A percentile compares a stretch with the other conserved stretches of the same genome.
Conservation (phyloP, 1,284 basidiomycete species). For the Puccinia coronata region DNA sequence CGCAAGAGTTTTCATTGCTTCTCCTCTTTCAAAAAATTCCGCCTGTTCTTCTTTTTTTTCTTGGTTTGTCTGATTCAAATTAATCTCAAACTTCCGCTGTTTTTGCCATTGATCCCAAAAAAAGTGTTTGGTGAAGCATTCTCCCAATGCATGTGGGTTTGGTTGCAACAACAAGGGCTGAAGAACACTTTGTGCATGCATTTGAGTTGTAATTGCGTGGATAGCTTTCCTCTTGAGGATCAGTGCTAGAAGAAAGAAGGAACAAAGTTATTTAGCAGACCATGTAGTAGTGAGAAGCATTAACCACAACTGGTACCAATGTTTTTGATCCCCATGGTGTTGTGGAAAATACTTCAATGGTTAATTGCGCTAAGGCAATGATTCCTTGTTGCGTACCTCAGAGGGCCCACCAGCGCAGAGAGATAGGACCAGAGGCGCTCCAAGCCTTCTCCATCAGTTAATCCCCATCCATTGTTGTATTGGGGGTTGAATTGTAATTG, state of each 20-base stretch:
- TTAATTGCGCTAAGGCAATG: neutral
- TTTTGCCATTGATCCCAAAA: neutral
- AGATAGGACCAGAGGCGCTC: no score
- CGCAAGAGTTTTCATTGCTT: neutral
- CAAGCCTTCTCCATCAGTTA: no score
- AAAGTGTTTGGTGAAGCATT: neutral
- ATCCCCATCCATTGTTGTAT: no score
- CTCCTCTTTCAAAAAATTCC: neutral
- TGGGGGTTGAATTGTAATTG: no score
- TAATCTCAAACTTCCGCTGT: neutral
- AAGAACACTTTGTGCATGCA: neutral
- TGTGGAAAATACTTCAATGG: slow-evolving; percentile 1
- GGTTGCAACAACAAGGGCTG: neutral
- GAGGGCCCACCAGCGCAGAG: no score
- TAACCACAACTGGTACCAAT: neutral
- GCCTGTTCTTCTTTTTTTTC: neutral
- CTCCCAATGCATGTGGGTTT: neutral
- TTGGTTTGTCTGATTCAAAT: neutral
- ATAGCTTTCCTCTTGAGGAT: neutral
- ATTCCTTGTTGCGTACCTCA: slow-evolving; percentile 3
- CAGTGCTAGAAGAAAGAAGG: neutral
- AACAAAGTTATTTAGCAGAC: neutral
- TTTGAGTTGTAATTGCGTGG: neutral
- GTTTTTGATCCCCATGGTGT: neutral
- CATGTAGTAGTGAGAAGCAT: neutral